Conservation (phyloP, 2,329 filamentous ascomycete genomes). For the Stachybotrys chlorohalonatus region DNA sequence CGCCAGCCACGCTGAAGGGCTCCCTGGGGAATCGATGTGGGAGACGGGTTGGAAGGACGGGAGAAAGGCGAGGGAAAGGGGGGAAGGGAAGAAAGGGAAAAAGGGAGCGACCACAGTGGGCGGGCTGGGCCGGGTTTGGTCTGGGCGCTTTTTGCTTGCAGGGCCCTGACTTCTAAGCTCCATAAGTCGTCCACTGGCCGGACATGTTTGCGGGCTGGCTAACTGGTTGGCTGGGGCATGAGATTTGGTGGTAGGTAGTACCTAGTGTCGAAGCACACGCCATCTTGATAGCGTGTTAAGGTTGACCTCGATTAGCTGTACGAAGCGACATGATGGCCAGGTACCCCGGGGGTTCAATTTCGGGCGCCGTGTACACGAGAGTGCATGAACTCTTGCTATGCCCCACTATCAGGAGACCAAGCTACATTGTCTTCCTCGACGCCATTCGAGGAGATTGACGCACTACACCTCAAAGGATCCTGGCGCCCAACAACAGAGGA, state of each 20-base stretch:
- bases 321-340: not conserved
- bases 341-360: not conserved
- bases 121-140: not conserved
- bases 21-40: not conserved
- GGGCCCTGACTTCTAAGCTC: not conserved
- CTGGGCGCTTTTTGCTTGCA: not conserved
- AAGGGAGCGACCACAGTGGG: not conserved
- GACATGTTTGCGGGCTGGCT: not conserved
- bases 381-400: no score
- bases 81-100: not conserved
- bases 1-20: not conserved
- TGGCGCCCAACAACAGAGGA: not conserved
- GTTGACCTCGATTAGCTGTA: not conserved
- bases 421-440: no score
- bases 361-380: no score
- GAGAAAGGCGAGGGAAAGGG: conserved; percentile 1
- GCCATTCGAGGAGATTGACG: no score
- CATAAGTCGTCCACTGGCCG: not conserved
- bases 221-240: not conserved
- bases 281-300: not conserved
- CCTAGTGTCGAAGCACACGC: not conserved
- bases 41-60: not conserved
- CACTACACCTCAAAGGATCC: not conserved
- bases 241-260: no score
- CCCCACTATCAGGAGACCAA: no score